Evolutionary conservation across 768 basidiomycete species (phyloP).

Genomic region (Guyanaporus albipodus): DNA sequence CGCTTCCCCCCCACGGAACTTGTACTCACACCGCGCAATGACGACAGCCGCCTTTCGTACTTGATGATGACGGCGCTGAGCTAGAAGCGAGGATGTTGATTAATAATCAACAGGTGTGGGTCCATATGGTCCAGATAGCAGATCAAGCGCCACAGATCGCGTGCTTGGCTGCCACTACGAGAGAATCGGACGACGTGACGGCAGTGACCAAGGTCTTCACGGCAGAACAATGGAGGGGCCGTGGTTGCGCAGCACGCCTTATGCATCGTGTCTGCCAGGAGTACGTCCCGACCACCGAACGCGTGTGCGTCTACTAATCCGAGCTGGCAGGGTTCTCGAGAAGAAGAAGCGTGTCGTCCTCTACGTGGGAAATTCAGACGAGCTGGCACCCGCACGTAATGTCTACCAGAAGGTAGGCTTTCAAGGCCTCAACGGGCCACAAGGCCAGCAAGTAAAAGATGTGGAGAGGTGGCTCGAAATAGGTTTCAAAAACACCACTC

Average conservation of each 20-base stretch:
- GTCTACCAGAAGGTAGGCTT: slow-evolving; percentile 22
- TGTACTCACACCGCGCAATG: neutral
- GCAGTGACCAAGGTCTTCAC: slow-evolving; percentile 77
- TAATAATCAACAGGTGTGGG: slow-evolving; percentile 49
- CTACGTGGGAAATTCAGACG: slow-evolving; percentile 49
- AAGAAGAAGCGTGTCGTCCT: slow-evolving; percentile 42
- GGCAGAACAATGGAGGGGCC: slow-evolving; percentile 44
- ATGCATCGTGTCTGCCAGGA: slow-evolving; percentile 53
- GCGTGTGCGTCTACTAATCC: neutral
- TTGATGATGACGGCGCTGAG: slow-evolving; percentile 40
- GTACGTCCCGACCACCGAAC: slow-evolving; percentile 34
- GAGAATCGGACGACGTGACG: slow-evolving; percentile 52
- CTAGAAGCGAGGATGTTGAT: slow-evolving; percentile 53
- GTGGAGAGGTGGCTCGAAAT: slow-evolving; percentile 21
- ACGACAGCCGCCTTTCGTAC: slow-evolving; percentile 51
- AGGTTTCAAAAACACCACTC: slow-evolving; percentile 11
- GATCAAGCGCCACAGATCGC: slow-evolving; percentile 42
- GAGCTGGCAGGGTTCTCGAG: slow-evolving; percentile 28
- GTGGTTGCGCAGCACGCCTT: slow-evolving; percentile 59
- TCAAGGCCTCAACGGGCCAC: slow-evolving; percentile 12
- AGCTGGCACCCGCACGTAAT: slow-evolving; percentile 16
- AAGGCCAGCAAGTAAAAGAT: slow-evolving; percentile 4
- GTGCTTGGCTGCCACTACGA: slow-evolving; percentile 65
- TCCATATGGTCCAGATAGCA: slow-evolving; percentile 40
- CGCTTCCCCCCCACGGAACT: neutral